phyloP scores from a whole-genome alignment of 2,329 filamentous ascomycete species.

The Fusarium duplospermum region DNA sequence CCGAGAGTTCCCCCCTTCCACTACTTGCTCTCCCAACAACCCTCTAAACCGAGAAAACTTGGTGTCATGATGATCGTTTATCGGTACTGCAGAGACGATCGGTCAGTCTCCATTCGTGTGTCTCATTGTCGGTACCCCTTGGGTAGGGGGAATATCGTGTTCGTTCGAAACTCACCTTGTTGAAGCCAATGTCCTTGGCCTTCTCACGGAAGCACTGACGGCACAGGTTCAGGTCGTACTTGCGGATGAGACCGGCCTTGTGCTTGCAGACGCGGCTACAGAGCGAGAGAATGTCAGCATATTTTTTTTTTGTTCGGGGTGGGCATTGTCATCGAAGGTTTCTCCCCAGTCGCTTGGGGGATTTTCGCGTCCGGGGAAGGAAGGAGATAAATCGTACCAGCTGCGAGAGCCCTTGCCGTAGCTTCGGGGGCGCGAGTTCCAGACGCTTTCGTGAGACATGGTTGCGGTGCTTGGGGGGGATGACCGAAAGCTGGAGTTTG shows the following conservation, averaged over 20 bases:
- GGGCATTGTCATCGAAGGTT: not conserved
- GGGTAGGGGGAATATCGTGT: not conserved
- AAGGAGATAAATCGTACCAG: constrained; percentile 74
- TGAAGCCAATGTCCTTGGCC: constrained; percentile 77
- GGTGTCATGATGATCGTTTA: constrained; percentile 48
- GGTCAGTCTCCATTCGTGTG: constrained; percentile 26
- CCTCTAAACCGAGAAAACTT: constrained; percentile 42
- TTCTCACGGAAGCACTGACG: constrained; percentile 84
- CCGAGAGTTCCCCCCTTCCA: constrained; percentile 41
- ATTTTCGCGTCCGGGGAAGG: constrained; percentile 10
- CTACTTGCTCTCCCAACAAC: constrained; percentile 33
- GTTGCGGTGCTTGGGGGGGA: constrained; percentile 55
- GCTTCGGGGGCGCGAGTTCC: constrained; percentile 97
- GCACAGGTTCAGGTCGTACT: constrained; percentile 95
- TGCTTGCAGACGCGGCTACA: constrained; percentile 81
- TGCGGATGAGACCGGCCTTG: constrained; percentile 99
- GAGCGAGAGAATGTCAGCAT: constrained; percentile 47
- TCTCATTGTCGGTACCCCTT: not conserved
- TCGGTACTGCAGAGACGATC: constrained; percentile 48
- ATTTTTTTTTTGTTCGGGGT: constrained; percentile 16
- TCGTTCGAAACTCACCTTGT: constrained; percentile 66
- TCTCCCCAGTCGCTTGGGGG: not conserved
- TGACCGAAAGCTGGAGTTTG: constrained; percentile 46
- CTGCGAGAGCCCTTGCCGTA: constrained; percentile 96
- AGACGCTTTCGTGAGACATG: constrained; percentile 91